A percentile compares a stretch with the other conserved stretches of the same genome.
Evolutionary conservation across 78 protist genomes (phyloP).

Genomic region (Protostelium mycophagum): DNA sequence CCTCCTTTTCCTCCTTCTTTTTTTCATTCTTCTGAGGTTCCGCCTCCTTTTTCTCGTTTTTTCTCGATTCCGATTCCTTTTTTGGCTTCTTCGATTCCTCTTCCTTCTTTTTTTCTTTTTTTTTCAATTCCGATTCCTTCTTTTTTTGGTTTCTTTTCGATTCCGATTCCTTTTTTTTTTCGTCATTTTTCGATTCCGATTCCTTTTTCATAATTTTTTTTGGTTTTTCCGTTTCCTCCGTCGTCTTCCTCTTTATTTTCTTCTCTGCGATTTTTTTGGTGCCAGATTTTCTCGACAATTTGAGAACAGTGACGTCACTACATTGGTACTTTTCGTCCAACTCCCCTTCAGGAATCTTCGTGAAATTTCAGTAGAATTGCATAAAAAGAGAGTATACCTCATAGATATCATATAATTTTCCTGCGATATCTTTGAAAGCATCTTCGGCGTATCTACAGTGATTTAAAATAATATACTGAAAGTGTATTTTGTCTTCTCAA

Average conservation of each 20-base stretch:
- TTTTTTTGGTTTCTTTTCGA: not conserved
- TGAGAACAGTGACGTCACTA: not conserved
- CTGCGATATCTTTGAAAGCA: not conserved
- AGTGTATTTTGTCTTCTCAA: too few relatives aligned
- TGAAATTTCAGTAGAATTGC: too few relatives aligned
- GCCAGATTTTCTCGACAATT: not conserved
- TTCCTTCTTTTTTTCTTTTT: not conserved
- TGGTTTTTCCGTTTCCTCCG: not conserved
- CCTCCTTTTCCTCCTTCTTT: not conserved
- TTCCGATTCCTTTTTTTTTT: not conserved
- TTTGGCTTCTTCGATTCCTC: not conserved
- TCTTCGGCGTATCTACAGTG: not conserved
- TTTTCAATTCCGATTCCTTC: not conserved
- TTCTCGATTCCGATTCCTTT: not conserved
- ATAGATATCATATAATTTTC: not conserved
- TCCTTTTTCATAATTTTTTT: not conserved
- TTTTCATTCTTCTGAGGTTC: not conserved
- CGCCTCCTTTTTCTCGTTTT: not conserved
- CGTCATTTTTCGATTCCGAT: not conserved
- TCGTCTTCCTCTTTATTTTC: not conserved
- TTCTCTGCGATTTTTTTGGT: not conserved
- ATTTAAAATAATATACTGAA: too few relatives aligned
- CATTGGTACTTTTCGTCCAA: not conserved
- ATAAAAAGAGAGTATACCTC: too few relatives aligned
- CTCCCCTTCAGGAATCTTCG: not conserved